These are phyloP conservation scores for Citrus unshiu DNA, from an alignment of 345 rosid genomes.

Conservation along the genomic window DNA sequence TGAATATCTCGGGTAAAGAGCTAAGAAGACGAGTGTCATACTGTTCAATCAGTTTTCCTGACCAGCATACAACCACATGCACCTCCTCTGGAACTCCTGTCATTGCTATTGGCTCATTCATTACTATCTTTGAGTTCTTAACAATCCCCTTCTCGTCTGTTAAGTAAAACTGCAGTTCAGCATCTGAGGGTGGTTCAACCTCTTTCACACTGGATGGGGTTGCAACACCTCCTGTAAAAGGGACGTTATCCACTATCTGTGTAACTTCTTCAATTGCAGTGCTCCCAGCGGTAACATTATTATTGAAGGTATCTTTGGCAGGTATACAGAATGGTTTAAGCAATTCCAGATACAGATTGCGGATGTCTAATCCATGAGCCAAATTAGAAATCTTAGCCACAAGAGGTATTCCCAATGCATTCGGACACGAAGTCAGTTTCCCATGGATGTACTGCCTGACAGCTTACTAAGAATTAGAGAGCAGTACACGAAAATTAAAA, in stretches of 20 bases:
- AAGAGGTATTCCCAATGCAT: constrained; percentile 83
- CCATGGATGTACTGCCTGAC: constrained; percentile 68
- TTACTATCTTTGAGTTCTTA: constrained; percentile 45
- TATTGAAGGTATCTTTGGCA: constrained; percentile 32
- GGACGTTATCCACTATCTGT: constrained; percentile 28
- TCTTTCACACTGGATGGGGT: constrained; percentile 30
- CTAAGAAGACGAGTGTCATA: constrained; percentile 55
- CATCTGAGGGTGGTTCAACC: constrained; percentile 41
- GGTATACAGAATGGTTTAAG: constrained; percentile 56
- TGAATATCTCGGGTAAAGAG: constrained; percentile 72
- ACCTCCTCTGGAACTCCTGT: constrained; percentile 40
- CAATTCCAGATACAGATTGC: constrained; percentile 53
- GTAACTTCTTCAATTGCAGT: constrained; percentile 37
- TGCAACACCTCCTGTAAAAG: constrained; percentile 31
- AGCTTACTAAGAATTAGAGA: constrained; percentile 21
- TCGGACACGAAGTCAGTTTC: constrained; percentile 46
- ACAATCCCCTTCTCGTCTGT: constrained; percentile 64
- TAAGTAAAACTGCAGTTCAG: constrained; percentile 57
- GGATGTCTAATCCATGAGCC: constrained; percentile 58
- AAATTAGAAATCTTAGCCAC: constrained; percentile 54
- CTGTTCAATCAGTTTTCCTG: constrained; percentile 53
- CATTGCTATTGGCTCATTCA: constrained; percentile 48
- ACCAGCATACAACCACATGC: constrained; percentile 76
- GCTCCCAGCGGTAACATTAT: constrained; percentile 26
- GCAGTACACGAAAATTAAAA: not conserved